Conservation (phyloP, 2,329 filamentous ascomycete species). For the Claviceps paspali region DNA sequence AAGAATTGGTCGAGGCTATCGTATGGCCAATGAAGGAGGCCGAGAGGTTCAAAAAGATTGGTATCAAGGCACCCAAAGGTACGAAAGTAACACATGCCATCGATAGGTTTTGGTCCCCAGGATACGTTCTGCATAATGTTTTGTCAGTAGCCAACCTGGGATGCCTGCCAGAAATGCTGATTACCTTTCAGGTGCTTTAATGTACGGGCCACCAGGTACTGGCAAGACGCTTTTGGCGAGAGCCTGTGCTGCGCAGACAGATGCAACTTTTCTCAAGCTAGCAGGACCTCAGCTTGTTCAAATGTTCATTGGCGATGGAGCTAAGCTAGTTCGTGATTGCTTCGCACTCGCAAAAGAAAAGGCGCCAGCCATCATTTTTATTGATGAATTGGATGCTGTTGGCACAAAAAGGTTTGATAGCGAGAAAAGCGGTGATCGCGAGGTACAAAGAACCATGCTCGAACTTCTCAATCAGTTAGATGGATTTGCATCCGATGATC, state of each 20-base stretch:
- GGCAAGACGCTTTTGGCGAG: conserved; percentile 85
- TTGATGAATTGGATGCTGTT: conserved; percentile 95
- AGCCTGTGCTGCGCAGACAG: conserved; percentile 93
- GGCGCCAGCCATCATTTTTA: conserved; percentile 97
- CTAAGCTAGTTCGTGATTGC: conserved; percentile 92
- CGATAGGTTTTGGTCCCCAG: neutral
- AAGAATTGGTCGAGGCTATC: conserved; percentile 94
- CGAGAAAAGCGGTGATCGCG: conserved; percentile 92
- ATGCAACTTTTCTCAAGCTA: conserved; percentile 96
- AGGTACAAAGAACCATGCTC: conserved; percentile 97
- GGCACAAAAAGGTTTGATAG: conserved; percentile 98
- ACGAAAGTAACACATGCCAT: conserved; percentile 21
- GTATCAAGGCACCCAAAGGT: conserved; percentile 99
- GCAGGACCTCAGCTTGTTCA: conserved; percentile 95
- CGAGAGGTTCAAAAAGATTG: conserved; percentile 98
- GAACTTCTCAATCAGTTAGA: conserved; percentile 97
- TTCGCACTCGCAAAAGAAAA: conserved; percentile 98
- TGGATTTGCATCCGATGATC: conserved; percentile 90
- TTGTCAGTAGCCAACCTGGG: neutral
- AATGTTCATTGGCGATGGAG: conserved; percentile 98
- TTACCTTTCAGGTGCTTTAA: conserved; percentile 70
- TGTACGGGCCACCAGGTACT: conserved; percentile 90
- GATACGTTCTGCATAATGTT: neutral
- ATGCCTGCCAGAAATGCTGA: neutral
- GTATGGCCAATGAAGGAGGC: conserved; percentile 99